Conservation (phyloP, 768 basidiomycete species). For the Psilocybe cubensis region DNA sequence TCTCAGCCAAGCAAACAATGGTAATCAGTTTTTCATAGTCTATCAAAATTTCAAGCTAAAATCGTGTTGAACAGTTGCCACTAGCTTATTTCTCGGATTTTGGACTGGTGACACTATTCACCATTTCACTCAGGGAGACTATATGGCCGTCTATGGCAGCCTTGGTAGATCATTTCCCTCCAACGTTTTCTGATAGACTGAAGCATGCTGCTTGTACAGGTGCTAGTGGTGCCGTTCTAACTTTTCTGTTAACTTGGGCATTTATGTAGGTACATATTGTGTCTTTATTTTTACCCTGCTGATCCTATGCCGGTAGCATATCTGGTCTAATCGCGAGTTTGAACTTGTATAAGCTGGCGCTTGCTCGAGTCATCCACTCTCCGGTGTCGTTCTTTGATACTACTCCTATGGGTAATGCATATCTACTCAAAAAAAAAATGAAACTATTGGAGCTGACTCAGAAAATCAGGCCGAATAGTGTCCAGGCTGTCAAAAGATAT, state of each 20-base stretch:
- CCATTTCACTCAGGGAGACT: constrained; percentile 61
- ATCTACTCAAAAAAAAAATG: neutral
- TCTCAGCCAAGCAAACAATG: constrained; percentile 52
- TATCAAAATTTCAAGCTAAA: neutral
- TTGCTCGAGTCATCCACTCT: constrained; percentile 59
- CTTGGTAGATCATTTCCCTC: constrained; percentile 35
- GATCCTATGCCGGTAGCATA: constrained; percentile 27
- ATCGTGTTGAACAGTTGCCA: constrained; percentile 46
- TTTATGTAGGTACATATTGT: constrained; percentile 45
- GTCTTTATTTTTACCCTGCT: neutral
- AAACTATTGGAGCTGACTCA: neutral
- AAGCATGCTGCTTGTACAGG: constrained; percentile 31
- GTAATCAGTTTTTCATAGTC: constrained; percentile 25
- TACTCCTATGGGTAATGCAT: constrained; percentile 58
- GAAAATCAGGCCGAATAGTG: constrained; percentile 50
- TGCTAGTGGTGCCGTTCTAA: constrained; percentile 51
- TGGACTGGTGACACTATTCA: constrained; percentile 64
- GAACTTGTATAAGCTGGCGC: constrained; percentile 57
- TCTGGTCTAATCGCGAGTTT: constrained; percentile 44
- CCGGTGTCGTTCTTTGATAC: constrained; percentile 75
- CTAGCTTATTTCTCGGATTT: constrained; percentile 72
- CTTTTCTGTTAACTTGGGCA: constrained; percentile 50
- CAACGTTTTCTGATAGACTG: neutral
- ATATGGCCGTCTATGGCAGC: constrained; percentile 64
- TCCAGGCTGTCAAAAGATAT: constrained; percentile 66